Conservation (phyloP, 768 basidiomycete genomes). For the Lactifluus hygrophoroides region DNA sequence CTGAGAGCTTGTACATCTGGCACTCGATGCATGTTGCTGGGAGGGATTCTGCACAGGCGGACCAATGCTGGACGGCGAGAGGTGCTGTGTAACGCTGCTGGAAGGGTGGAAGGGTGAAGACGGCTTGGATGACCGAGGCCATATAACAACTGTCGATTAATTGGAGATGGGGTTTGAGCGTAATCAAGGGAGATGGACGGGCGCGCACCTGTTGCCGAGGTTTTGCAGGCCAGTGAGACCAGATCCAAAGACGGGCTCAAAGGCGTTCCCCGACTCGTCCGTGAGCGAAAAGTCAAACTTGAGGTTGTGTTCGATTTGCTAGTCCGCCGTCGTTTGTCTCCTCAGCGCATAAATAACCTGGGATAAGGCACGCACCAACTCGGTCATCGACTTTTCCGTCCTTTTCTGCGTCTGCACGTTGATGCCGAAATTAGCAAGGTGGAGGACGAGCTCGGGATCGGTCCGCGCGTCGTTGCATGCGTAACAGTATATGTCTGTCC, state of each 20-base stretch:
- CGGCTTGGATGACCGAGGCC: constrained; percentile 82
- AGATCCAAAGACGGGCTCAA: constrained; percentile 83
- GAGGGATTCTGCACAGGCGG: constrained; percentile 51
- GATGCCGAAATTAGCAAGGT: constrained; percentile 81
- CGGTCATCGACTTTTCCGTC: constrained; percentile 95
- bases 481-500: constrained; percentile 87
- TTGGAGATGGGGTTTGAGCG: not conserved
- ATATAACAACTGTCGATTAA: constrained; percentile 74
- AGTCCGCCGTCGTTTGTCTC: not conserved
- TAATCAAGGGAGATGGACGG: not conserved
- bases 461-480: constrained; percentile 73
- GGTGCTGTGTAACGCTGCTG: constrained; percentile 55
- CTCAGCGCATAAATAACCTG: not conserved
- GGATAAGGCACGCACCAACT: constrained; percentile 51
- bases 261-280: constrained; percentile 74
- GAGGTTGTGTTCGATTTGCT: constrained; percentile 97
- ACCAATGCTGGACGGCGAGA: constrained; percentile 41
- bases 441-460: constrained; percentile 64
- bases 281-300: constrained; percentile 91
- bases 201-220: constrained; percentile 74
- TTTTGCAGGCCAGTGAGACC: constrained; percentile 87
- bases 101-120: constrained; percentile 79
- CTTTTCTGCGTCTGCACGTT: constrained; percentile 74
- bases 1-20: constrained; percentile 86
- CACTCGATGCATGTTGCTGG: constrained; percentile 90